Conservation (phyloP, 257 asterid genomes). For the Schizonepeta tenuifolia region DNA sequence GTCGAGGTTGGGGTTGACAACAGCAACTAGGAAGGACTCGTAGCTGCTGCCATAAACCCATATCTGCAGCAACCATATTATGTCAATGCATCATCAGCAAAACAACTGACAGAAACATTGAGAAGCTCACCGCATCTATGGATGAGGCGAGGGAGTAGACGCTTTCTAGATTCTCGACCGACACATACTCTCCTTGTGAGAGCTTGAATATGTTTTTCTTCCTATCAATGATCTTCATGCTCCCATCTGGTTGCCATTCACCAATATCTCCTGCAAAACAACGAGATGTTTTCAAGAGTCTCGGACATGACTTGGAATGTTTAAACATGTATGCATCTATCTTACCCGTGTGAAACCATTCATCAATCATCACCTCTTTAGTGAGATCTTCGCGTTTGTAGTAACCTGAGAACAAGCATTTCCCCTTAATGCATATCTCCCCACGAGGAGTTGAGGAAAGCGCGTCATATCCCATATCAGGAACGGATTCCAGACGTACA, state of each 20-base stretch:
- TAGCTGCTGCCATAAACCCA: slow-evolving; percentile 85
- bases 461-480: slow-evolving; percentile 86
- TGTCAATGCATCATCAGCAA: neutral
- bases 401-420: slow-evolving; percentile 81
- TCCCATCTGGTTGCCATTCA: slow-evolving; percentile 80
- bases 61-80: slow-evolving; percentile 49
- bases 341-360: slow-evolving; percentile 87
- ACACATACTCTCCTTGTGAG: slow-evolving; percentile 85
- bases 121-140: slow-evolving; percentile 57
- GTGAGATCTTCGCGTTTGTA: slow-evolving; percentile 78
- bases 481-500: slow-evolving; percentile 74
- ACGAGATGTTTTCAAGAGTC: neutral
- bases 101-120: neutral
- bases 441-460: slow-evolving; percentile 70
- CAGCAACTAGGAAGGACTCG: slow-evolving; percentile 80
- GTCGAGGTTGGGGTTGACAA: slow-evolving; percentile 70
- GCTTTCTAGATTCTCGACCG: slow-evolving; percentile 79
- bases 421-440: slow-evolving; percentile 80
- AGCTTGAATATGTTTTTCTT: slow-evolving; percentile 90
- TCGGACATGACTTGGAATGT: neutral
- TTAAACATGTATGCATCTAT: neutral
- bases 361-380: slow-evolving; percentile 66
- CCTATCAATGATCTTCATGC: slow-evolving; percentile 85
- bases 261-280: slow-evolving; percentile 72
- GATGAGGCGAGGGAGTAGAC: slow-evolving; percentile 57